A percentile compares a stretch with the other conserved stretches of the same genome.
phyloP scores from a whole-genome alignment of 306 rosid species.

The Rosa lucieae region DNA sequence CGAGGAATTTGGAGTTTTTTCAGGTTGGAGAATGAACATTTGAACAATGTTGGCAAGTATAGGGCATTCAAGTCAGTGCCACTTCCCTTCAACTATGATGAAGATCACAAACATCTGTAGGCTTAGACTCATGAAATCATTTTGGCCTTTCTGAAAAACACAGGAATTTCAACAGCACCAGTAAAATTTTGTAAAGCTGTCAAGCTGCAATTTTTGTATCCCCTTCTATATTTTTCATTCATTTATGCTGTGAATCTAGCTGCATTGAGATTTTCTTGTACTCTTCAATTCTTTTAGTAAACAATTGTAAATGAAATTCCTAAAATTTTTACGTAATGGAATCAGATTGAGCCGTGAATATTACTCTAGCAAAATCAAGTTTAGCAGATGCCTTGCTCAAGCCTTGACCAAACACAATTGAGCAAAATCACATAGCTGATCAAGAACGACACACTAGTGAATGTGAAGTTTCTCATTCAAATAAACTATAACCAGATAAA shows the following conservation, averaged over 20 bases:
- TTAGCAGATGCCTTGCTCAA: background rate
- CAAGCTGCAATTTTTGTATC: background rate
- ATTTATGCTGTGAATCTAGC: background rate
- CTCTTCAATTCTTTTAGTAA: background rate
- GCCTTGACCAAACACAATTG: background rate
- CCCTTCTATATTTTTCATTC: background rate
- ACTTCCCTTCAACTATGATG: conserved; percentile 66
- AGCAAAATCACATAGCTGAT: background rate
- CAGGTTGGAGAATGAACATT: conserved; percentile 79
- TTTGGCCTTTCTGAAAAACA: background rate
- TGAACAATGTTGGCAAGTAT: conserved; percentile 77
- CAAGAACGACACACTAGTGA: background rate
- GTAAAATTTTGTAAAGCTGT: background rate
- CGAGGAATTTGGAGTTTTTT: conserved; percentile 82
- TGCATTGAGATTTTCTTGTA: background rate
- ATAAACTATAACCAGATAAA: background rate
- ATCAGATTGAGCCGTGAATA: background rate
- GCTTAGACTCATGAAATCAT: background rate
- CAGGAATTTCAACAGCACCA: background rate
- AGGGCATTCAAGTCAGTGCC: conserved; percentile 80
- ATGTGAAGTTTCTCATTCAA: background rate
- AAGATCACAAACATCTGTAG: conserved; percentile 52
- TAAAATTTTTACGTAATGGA: background rate
- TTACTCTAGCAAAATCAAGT: background rate
- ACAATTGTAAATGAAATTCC: background rate